phyloP scores from a whole-genome alignment of 2,329 filamentous ascomycete species.

The Aureobasidium namibiae region DNA sequence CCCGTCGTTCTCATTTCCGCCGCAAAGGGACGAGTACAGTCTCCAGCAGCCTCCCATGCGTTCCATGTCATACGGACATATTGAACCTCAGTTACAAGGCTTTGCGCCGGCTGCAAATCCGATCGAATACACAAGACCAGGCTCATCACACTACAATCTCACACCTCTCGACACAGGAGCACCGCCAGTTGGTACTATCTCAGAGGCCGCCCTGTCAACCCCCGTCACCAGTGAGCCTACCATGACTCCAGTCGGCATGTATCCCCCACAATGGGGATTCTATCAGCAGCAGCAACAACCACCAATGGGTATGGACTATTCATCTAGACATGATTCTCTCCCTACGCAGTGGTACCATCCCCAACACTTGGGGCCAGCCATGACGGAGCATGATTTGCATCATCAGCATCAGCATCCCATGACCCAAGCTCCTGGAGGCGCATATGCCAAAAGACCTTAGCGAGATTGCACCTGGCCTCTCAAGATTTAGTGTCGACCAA shows the following conservation, averaged over 20 bases:
- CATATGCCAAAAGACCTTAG: constrained; percentile 6
- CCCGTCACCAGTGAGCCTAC: neutral
- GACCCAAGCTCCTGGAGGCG: constrained; percentile 3
- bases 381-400: constrained; percentile 5
- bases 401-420: constrained; percentile 12
- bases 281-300: constrained; percentile 11
- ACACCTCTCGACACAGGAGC: neutral
- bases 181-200: neutral
- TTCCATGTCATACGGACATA: constrained; percentile 17
- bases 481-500: neutral
- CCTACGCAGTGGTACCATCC: constrained; percentile 11
- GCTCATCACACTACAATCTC: constrained; percentile 5
- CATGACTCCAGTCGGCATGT: constrained; percentile 9
- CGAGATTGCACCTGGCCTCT: neutral
- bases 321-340: constrained; percentile 7
- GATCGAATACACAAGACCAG: constrained; percentile 4
- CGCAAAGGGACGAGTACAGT: constrained; percentile 1
- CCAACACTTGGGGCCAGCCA: neutral
- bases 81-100: constrained; percentile 6
- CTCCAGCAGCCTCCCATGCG: constrained; percentile 13
- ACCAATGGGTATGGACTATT: constrained; percentile 3
- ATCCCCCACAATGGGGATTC: constrained; percentile 10
- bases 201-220: neutral
- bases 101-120: neutral
- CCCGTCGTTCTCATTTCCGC: neutral